Evolutionary conservation across 2,329 filamentous ascomycete genomes (phyloP), one percentile per base, ranked within the genome.

Genomic region (Monosporascus sp.): DNA sequence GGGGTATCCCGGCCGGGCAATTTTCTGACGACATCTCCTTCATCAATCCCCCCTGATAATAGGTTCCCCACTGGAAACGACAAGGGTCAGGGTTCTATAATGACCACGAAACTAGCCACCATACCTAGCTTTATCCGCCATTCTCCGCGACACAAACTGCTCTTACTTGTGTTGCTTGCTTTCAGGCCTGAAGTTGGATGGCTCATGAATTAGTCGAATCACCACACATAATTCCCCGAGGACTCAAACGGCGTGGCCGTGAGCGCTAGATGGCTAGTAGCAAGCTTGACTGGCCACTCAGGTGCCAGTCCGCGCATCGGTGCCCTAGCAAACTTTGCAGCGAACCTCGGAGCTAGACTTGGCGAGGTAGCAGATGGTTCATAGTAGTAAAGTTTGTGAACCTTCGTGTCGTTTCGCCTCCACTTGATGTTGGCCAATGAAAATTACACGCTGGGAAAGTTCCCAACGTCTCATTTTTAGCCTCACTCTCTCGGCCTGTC

Each of bases 31-130:
- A 69, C 66, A 69, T 67, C 60, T 65, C 59, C 65, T 64, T 64
- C 57, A 64, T 60, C 31, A 46, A 31, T 31, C 20, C 43, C 54
- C 54, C 55, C 54, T 54, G 57, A 52, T 58, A 57, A 52, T 50
- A 43, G 48, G 46, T 50, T 47, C 57, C 59, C 54, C 57, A 56
- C 60, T 58, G 57, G 54, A 65, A 62, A 69, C 64, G 65, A 69
- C 71, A 72, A 70, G 72, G 72, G 72, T 72, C 71, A 67, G 65
- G 70, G 71, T 64, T 72, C 60, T 68, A 61, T 57, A 57, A 63
- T 57, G 46, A 60, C 57, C 54, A 60, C 58, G 54, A 55, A 54
- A 56, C 54, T 11, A 35, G 31, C 31, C 31, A 35, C 31, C 31
- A 14, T 35, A 35, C 31, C 31, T 14, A 35, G 31, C 20, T 48